phyloP scores from a whole-genome alignment of 352 stramenopile genomes.

The Pythium aphanidermatum region DNA sequence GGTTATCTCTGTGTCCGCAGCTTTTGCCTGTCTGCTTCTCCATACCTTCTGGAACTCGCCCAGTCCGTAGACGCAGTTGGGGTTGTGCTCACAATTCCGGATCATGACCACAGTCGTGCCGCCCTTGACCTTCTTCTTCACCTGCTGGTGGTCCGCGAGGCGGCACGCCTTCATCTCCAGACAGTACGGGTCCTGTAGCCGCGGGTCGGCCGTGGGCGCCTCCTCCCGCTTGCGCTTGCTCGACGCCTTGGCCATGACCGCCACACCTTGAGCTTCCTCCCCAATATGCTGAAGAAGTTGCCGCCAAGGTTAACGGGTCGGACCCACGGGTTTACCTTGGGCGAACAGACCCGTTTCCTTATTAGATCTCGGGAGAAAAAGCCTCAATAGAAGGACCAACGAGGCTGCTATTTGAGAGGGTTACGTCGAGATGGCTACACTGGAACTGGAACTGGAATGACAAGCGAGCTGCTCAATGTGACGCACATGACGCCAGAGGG shows the following conservation, averaged over 20 bases:
- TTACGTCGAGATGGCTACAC: too few relatives aligned
- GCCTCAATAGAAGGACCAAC: too few relatives aligned
- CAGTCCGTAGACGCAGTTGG: conserved; percentile 82
- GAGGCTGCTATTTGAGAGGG: too few relatives aligned
- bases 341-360: too few relatives aligned
- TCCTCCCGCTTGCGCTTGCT: conserved; percentile 56
- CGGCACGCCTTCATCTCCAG: conserved; percentile 37
- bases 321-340: neutral
- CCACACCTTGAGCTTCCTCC: neutral
- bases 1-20: too few relatives aligned
- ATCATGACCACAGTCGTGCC: conserved; percentile 11
- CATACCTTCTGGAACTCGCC: conserved; percentile 62
- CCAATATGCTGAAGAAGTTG: neutral
- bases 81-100: conserved; percentile 76
- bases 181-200: conserved; percentile 55
- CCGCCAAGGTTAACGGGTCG: neutral
- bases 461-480: too few relatives aligned
- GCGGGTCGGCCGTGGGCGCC: conserved; percentile 17
- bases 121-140: conserved; percentile 34
- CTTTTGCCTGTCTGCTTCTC: too few relatives aligned
- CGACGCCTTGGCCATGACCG: conserved; percentile 10
- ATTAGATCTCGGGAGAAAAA: too few relatives aligned
- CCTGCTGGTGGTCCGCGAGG: conserved; percentile 63
- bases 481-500: too few relatives aligned
- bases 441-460: too few relatives aligned